Conservation (phyloP, 148 eudicot species). For the Silene conica region DNA sequence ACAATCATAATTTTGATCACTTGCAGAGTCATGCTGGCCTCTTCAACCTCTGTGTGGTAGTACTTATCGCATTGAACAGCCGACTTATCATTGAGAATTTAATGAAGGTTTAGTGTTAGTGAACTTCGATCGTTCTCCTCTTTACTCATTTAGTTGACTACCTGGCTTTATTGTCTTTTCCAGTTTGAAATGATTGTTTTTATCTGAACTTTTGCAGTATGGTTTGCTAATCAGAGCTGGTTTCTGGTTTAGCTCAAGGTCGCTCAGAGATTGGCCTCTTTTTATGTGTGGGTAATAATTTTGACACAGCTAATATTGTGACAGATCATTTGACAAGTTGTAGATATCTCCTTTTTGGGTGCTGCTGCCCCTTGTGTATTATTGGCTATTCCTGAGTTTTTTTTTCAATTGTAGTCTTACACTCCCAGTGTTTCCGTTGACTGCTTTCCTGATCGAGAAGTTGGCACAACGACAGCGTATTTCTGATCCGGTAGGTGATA, state of each 20-base stretch:
- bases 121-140: neutral
- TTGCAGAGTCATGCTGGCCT: constrained; percentile 98
- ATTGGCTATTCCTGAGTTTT: neutral
- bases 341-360: neutral
- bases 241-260: constrained; percentile 92
- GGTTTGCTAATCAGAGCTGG: constrained; percentile 79
- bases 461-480: constrained; percentile 46
- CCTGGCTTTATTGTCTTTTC: neutral
- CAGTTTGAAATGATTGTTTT: neutral
- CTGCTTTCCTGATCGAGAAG: constrained; percentile 75
- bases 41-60: constrained; percentile 92
- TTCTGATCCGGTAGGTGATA: constrained; percentile 60
- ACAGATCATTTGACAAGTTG: neutral
- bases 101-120: constrained; percentile 67
- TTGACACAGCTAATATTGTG: constrained; percentile 7
- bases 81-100: constrained; percentile 94
- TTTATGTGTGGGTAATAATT: constrained; percentile 82
- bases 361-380: constrained; percentile 10
- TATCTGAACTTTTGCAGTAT: constrained; percentile 52
- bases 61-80: constrained; percentile 91
- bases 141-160: neutral
- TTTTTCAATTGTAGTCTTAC: constrained; percentile 46
- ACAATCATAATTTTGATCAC: neutral
- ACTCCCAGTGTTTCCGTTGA: constrained; percentile 65
- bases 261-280: constrained; percentile 92